A percentile compares a stretch with the other conserved stretches of the same genome.
These are phyloP conservation scores for Candida anutae DNA, from an alignment of 1,139 yeast genomes.

Conservation along the genomic window DNA sequence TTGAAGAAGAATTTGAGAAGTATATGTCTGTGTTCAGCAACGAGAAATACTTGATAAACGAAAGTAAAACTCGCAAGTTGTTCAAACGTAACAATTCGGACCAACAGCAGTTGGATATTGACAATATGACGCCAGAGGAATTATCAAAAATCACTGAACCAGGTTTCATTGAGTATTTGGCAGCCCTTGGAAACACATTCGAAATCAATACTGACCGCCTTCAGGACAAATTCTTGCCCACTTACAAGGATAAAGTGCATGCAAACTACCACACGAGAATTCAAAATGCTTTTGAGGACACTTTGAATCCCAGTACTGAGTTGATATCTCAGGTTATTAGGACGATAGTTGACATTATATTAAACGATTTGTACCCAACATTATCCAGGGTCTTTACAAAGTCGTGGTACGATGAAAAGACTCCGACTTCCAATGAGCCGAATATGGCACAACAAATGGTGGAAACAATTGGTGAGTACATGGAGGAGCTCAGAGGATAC, in stretches of 20 bases:
- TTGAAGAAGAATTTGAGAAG: constrained; percentile 49
- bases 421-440: constrained; percentile 20
- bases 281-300: constrained; percentile 49
- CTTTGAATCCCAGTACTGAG: constrained; percentile 69
- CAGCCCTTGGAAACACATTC: constrained; percentile 77
- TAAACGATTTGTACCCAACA: constrained; percentile 54
- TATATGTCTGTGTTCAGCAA: constrained; percentile 39
- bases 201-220: constrained; percentile 81
- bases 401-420: constrained; percentile 41
- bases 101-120: constrained; percentile 23
- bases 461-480: constrained; percentile 70
- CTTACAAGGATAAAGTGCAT: constrained; percentile 59
- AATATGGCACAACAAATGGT: constrained; percentile 49
- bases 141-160: constrained; percentile 56
- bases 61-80: constrained; percentile 37
- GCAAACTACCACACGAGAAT: constrained; percentile 53
- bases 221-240: constrained; percentile 65
- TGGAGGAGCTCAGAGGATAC: constrained; percentile 53
- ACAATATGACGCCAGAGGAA: constrained; percentile 38
- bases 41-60: constrained; percentile 30
- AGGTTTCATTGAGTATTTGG: constrained; percentile 73
- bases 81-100: constrained; percentile 28
- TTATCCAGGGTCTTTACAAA: constrained; percentile 34
- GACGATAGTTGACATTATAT: constrained; percentile 57
- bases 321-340: constrained; percentile 64